Base-by-base conservation (phyloP, 306 rosid genomes). In the Pyrus betulifolia region DNA sequence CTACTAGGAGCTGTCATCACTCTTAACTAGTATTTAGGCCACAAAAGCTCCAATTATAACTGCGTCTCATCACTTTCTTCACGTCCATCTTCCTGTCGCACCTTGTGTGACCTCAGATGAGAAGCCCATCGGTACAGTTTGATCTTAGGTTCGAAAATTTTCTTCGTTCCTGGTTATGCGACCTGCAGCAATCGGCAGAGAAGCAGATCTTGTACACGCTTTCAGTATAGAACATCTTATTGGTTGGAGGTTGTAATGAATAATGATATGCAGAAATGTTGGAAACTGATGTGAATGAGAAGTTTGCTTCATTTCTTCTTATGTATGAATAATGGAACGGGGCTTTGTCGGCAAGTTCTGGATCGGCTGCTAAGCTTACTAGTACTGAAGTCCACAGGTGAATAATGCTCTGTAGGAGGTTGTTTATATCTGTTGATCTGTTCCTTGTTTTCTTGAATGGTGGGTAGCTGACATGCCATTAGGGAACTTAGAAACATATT, bases 121-220 rank as follows among this genome's bases (percentile, higher is more conserved):
- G 75, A 60, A 23, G 79, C 67, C 75, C 58, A 60, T 63, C 25
- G 73, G 22, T 45, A n/a, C 66, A 18, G 78, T 73, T 68, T 69
- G 38, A 6, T 52, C 57, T 42, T 17, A 12, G 75, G 14, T 22
- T 64, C 61, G 78, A 61, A 70, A 60, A 31, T 69, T 69, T 27
- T n/a, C 55, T 28, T 42, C 66, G 72, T 63, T 59, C 68, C 54
- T 33, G 67, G 23, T 61, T 30, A 45, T 55, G 45, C 11, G 55
- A 61, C 76, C 38, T 81, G 61, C 77, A 25, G 8, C 58, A 60
- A 74, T 73, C 49, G 21, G 38, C 8, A 19, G 2, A 40, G 63
- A 62, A 22, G 69, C 55, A 9, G 35, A 22, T 64, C 67, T 11
- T 59, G 59, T 58, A 45, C 61, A 21, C 40, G 21, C 17, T 52